Evolutionary conservation across 345 rosid genomes (phyloP).

Genomic region (Bretschneidera sinensis): DNA sequence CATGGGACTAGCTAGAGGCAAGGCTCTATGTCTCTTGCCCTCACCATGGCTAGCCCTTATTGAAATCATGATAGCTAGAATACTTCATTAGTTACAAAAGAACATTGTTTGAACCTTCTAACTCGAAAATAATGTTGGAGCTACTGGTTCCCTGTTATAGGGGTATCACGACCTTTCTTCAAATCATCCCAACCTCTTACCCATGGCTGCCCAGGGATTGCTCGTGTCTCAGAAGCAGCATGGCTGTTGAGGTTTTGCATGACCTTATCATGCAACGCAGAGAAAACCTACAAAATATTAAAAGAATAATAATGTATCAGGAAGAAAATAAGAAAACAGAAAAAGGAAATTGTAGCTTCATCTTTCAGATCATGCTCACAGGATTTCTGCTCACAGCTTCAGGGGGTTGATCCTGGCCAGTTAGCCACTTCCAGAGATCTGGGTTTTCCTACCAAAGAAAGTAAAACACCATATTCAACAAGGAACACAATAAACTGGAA

Average conservation of each 20-base stretch:
- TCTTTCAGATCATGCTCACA: slow-evolving; percentile 33
- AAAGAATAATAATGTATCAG: slow-evolving; percentile 9
- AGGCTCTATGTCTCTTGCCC: not conserved
- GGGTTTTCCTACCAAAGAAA: slow-evolving; percentile 70
- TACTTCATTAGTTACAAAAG: no score
- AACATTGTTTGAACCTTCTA: not conserved
- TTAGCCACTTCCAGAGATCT: slow-evolving; percentile 94
- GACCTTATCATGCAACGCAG: slow-evolving; percentile 56
- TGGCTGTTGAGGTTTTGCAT: slow-evolving; percentile 36
- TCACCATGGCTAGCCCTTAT: not conserved
- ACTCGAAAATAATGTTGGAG: not conserved
- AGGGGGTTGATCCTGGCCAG: slow-evolving; percentile 82
- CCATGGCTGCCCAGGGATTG: slow-evolving; percentile 31
- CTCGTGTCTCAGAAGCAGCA: slow-evolving; percentile 33
- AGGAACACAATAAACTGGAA: not conserved
- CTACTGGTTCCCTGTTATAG: slow-evolving; percentile 31
- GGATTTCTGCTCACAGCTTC: slow-evolving; percentile 65
- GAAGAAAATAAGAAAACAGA: not conserved
- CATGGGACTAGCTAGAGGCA: not conserved
- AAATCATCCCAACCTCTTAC: slow-evolving; percentile 39
- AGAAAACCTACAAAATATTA: slow-evolving; percentile 52
- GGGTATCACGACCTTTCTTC: slow-evolving; percentile 32
- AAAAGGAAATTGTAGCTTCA: not conserved
- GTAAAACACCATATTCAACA: not conserved
- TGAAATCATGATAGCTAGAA: no score